Evolutionary conservation across 2,329 filamentous ascomycete species (phyloP), one percentile per base, ranked within the genome.

Genomic region (Paraconiothyrium brasiliense): DNA sequence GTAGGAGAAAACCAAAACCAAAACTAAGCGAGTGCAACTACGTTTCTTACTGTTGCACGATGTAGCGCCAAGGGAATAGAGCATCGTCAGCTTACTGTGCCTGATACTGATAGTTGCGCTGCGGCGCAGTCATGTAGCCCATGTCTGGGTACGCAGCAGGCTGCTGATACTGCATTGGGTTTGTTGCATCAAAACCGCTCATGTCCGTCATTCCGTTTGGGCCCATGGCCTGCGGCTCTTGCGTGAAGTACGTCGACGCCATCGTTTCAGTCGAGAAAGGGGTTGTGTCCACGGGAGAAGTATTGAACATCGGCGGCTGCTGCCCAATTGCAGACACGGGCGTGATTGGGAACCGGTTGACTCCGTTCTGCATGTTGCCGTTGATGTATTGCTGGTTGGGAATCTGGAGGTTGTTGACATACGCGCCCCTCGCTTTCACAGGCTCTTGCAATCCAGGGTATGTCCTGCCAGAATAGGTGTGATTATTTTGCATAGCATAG

Each of bases 231-330:
- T 75, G 74, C 35, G 71, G 68, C 51, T 78, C 74, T 57, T 73
- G 71, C 2, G 71, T 66, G 35, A 74, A 78, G 58, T 78, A 78
- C 20, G 58, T 58, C 27, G 70, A 62, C 14, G 54, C 57, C 43
- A 70, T 32, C 10, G 61, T 60, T 34, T 68, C 74, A 30, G 71
- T 74, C 32, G 74, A 73, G 20, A 66, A 76, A 8, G 66, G 63
- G 2, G 71, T 73, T 14, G 74, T 70, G 35, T 79, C 76, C 6
- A 78, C 68, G 0, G 77, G 77, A n/a, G 77, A 79, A 34, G 76
- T 70, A 14, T 73, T 76, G 52, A 76, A 79, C 32, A 76, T 63
- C 2, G 69, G 52, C 54, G 51, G 61, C 57, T 57, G 69, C 49
- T 75, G 71, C 44, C 61, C 71, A 54, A 76, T 62, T 7, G 70